phyloP scores from a whole-genome alignment of 106 monocot genomes.

The Xerophyta viscosa region DNA sequence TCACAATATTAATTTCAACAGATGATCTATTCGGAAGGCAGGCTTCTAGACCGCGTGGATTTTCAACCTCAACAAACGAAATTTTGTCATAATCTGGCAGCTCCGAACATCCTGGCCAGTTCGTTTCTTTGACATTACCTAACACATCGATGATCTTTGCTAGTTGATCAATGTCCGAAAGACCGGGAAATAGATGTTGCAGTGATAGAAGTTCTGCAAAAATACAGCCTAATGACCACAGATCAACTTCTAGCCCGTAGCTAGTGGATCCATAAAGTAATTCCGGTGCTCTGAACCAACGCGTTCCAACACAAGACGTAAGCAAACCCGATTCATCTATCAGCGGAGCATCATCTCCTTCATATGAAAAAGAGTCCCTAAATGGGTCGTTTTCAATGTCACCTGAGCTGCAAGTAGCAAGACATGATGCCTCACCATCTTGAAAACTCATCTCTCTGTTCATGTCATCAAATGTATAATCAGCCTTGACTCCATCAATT shows the following conservation, averaged over 20 bases:
- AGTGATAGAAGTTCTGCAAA: conserved; percentile 66
- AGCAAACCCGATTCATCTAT: conserved; percentile 39
- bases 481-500: conserved; percentile 41
- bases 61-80: conserved; percentile 54
- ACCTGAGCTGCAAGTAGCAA: conserved; percentile 83
- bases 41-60: conserved; percentile 54
- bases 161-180: conserved; percentile 81
- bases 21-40: conserved; percentile 34
- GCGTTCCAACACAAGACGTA: conserved; percentile 81
- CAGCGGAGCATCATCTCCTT: conserved; percentile 16
- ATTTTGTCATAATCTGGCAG: conserved; percentile 76
- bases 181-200: conserved; percentile 73
- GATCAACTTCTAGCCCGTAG: conserved; percentile 70
- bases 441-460: conserved; percentile 32
- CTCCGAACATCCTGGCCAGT: conserved; percentile 63
- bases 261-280: conserved; percentile 71
- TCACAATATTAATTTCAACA: conserved; percentile 48
- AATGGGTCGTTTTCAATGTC: conserved; percentile 67
- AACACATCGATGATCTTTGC: conserved; percentile 64
- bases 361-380: conserved; percentile 32
- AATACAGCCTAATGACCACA: conserved; percentile 87
- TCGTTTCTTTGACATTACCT: conserved; percentile 62
- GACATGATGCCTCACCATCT: conserved; percentile 69
- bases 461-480: conserved; percentile 30
- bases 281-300: conserved; percentile 90